Evolutionary conservation across 108 stramenopile species (phyloP), one percentile per base, ranked within the genome.

Genomic region (Fragilariopsis cylindrus): DNA sequence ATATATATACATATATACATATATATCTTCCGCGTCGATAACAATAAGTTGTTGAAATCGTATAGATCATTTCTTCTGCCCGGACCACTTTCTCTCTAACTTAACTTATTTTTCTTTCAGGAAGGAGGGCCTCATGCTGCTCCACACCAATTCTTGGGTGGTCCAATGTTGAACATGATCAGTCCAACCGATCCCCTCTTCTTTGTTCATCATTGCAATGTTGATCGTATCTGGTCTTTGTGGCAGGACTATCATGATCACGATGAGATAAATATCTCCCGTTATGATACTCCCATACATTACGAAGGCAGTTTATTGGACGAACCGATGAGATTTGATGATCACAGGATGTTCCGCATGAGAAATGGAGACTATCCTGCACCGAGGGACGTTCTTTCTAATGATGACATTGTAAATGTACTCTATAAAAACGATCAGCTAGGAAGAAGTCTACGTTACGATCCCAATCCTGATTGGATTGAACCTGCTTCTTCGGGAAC

Each of bases 171-270:
- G 13, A 44, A n/a, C 11, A 39, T 39, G 41, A 12, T 8, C 41
- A 16, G 13, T 11, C 65, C 65, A 9, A 30, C 40, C 30, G 65
- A 65, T 45, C 65, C 65, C 8, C 30, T 65, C 41, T 65, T 65
- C 16, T 65, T 8, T 11, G 7, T 65, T 43, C 65, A 42, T 3
- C 65, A 65, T 15, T 30, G 41, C 13, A 65, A 65, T 65, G 65
- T 65, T 7, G 65, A 65, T 16, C 65, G 65, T 43, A 65, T 65
- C 8, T 65, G 65, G 65, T n/a, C 65, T 42, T 11, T 65, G 15
- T 65, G 40, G 40, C 65, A 65, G 44, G 65, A 65, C 16, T 65
- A 45, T 41, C 13, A n/a, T n/a, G 44, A 43, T 39, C 65, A 65
- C 43, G 41, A 39, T 12, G 9, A 65, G 40, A 11, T 65, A 16